A percentile compares a stretch with the other conserved stretches of the same genome.
phyloP scores from a whole-genome alignment of 306 rosid species.

The Quercus bicolor region DNA sequence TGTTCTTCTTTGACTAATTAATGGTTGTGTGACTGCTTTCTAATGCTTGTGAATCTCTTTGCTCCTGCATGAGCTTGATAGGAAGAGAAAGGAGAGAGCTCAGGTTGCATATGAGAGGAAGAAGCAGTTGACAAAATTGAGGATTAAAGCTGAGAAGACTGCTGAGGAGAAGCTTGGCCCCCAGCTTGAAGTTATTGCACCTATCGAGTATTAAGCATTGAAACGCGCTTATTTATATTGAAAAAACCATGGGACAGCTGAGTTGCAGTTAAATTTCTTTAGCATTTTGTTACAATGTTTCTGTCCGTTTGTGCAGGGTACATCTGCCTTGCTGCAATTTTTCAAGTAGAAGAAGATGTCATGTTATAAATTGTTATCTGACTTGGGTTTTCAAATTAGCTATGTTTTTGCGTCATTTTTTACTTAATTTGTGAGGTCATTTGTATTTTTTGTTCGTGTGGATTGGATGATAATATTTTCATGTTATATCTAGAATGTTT shows the following conservation, averaged over 20 bases:
- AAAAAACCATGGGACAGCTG: conserved; percentile 14
- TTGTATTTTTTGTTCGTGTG: not conserved
- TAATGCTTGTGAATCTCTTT: not conserved
- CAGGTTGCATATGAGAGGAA: conserved; percentile 59
- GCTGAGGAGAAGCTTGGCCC: conserved; percentile 74
- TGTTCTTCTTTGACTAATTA: no score
- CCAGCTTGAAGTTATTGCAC: conserved; percentile 57
- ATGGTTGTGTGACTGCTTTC: not conserved
- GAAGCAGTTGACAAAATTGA: conserved; percentile 67
- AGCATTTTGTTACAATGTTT: conserved; percentile 9
- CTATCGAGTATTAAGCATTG: conserved; percentile 51
- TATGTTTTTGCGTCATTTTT: not conserved
- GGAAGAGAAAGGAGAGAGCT: conserved; percentile 73
- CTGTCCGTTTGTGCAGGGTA: not conserved
- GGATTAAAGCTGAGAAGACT: conserved; percentile 58
- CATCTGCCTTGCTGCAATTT: not conserved
- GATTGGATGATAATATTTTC: not conserved
- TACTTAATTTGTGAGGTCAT: not conserved
- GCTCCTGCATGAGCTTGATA: conserved; percentile 55
- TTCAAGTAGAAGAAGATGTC: conserved; percentile 9
- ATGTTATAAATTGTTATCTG: conserved; percentile 3
- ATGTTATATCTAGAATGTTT: not conserved
- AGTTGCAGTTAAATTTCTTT: conserved; percentile 16
- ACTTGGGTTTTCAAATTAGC: conserved; percentile 13
- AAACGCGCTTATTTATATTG: not conserved